Evolutionary conservation across 83 land plant species (phyloP), one percentile per base, ranked within the genome.

Genomic region (Picea engelmannii): DNA sequence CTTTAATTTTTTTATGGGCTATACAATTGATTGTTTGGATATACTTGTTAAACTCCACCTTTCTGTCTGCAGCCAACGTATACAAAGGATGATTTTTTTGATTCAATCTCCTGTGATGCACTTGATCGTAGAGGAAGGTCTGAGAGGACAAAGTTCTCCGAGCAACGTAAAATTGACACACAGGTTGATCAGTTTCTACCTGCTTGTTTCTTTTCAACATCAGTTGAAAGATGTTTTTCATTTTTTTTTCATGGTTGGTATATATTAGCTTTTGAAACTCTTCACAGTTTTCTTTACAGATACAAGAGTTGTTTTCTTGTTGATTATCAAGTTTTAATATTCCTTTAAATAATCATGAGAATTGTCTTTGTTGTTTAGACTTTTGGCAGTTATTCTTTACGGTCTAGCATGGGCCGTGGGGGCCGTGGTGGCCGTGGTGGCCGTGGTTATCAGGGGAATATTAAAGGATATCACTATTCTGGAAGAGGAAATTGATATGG

Each of bases 81-180:
- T 84, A 86, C 84, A 3, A 96, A 94, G 88, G 97, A 96, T 82
- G 96, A 96, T 81, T 96, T 96, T 85, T 96, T 96, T 81, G 99
- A 96, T 83, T 75, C 91, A 4, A 89, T 96, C 18, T 96, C 99
- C 6, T 92, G 93, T 81, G 90, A 94, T 85, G 84, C 94, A 15
- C 89, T 89, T 65, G 88, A 92, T 63, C 87, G 84, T 69, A 93
- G 83, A 67, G 79, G 86, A 11, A 70, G 89, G 20, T 75, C 79
- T 62, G 92, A 92, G 81, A 88, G 93, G 84, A 70, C 89, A 16
- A 94, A 81, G 81, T 94, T 92, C 79, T 91, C 93, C 77, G 94
- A 96, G 83, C 99, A 96, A 69, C 82, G 93, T 84, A 96, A 94
- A 82, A 81, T 94, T 61, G 96, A 96, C 76, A 93, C 93, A 11